Evolutionary conservation across 1,284 basidiomycete genomes (phyloP).

Genomic region (Stygiomarasmius scandens): DNA sequence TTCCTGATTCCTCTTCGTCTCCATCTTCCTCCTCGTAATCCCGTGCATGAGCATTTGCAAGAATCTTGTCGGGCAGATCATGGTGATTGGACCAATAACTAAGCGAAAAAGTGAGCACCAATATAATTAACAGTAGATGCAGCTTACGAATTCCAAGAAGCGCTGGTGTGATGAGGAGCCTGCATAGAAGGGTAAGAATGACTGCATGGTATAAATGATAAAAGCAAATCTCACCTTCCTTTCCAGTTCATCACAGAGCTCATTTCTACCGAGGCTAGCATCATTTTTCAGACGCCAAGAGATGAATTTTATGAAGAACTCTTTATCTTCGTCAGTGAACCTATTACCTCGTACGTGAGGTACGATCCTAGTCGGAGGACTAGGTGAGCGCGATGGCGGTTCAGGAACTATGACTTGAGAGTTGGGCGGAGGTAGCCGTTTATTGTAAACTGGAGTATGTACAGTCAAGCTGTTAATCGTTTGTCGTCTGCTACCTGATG

Average conservation of each 20-base stretch:
- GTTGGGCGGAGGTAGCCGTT: slow-evolving; percentile 56
- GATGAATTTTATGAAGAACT: slow-evolving; percentile 66
- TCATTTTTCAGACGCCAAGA: slow-evolving; percentile 59
- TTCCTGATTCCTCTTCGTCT: slow-evolving; percentile 21
- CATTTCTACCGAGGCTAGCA: slow-evolving; percentile 49
- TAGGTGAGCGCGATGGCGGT: slow-evolving; percentile 67
- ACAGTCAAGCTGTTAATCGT: slow-evolving; percentile 63
- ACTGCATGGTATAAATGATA: slow-evolving; percentile 8
- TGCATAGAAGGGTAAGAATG: slow-evolving; percentile 28
- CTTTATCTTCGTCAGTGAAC: slow-evolving; percentile 65
- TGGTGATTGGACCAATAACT: slow-evolving; percentile 56
- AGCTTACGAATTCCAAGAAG: slow-evolving; percentile 56
- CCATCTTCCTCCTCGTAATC: slow-evolving; percentile 30
- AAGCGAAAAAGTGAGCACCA: not conserved
- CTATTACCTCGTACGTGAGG: slow-evolving; percentile 50
- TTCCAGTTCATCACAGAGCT: slow-evolving; percentile 55
- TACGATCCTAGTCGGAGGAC: slow-evolving; percentile 56
- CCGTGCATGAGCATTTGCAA: slow-evolving; percentile 50
- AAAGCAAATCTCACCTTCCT: slow-evolving; percentile 47
- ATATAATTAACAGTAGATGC: not conserved
- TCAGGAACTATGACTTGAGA: slow-evolving; percentile 56
- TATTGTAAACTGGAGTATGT: slow-evolving; percentile 42
- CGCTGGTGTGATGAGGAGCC: slow-evolving; percentile 61
- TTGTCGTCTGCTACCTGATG: slow-evolving; percentile 33
- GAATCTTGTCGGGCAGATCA: slow-evolving; percentile 64